phyloP scores from a whole-genome alignment of 495 filamentous ascomycete species.

The Penicillium salamii region DNA sequence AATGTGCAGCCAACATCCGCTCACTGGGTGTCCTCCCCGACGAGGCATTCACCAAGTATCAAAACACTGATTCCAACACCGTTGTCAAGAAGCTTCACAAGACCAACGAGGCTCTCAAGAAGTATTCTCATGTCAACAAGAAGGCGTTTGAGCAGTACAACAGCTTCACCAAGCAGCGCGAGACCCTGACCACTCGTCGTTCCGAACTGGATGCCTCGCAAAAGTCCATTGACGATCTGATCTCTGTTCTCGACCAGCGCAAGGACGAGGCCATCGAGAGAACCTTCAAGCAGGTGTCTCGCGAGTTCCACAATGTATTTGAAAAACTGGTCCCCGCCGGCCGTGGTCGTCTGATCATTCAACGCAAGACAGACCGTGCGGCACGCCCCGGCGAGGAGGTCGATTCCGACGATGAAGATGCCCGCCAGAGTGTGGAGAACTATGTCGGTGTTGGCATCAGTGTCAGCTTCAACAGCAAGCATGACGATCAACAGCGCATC shows the following conservation, averaged over 20 bases:
- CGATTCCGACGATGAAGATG: constrained; percentile 58
- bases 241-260: constrained; percentile 81
- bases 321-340: constrained; percentile 93
- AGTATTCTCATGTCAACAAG: constrained; percentile 97
- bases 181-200: constrained; percentile 74
- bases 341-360: constrained; percentile 86
- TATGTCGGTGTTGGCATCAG: constrained; percentile 98
- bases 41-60: constrained; percentile 89
- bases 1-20: constrained; percentile 82
- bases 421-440: constrained; percentile 78
- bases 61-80: constrained; percentile 70
- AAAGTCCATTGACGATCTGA: constrained; percentile 82
- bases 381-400: constrained; percentile 61
- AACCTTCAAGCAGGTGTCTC: constrained; percentile 95
- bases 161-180: constrained; percentile 89
- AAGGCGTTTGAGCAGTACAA: constrained; percentile 99
- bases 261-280: constrained; percentile 94
- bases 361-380: constrained; percentile 77
- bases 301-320: constrained; percentile 88
- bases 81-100: constrained; percentile 86
- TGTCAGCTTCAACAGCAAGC: constrained; percentile 97
- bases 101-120: constrained; percentile 90
- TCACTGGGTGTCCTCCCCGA: constrained; percentile 92
- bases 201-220: constrained; percentile 82
- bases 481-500: constrained; percentile 96